Conservation (phyloP, 179 eudicot genomes). For the Sideroxylon spinosum region DNA sequence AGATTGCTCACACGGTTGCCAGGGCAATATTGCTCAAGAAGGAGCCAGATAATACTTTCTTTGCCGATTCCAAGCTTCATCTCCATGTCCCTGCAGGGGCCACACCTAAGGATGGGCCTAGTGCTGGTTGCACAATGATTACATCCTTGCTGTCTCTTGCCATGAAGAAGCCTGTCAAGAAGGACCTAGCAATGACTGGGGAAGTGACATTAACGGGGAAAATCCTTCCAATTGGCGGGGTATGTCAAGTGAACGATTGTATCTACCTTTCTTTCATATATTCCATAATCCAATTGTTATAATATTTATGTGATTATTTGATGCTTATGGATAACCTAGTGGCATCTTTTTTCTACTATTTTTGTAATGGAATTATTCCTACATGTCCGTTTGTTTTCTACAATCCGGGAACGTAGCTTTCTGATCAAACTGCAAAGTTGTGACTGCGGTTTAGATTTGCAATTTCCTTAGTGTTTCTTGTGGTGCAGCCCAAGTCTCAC, state of each 20-base stretch:
- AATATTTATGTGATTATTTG: not conserved
- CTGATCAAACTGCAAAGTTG: not conserved
- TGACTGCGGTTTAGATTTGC: not conserved
- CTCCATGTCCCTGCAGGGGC: slow-evolving; percentile 99
- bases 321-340: not conserved
- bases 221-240: slow-evolving; percentile 99
- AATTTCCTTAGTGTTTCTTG: not conserved
- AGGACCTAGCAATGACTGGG: slow-evolving; percentile 97
- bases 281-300: not conserved
- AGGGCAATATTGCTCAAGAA: slow-evolving; percentile 60
- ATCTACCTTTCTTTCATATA: not conserved
- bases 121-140: slow-evolving; percentile 99
- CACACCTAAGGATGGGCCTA: slow-evolving; percentile 98
- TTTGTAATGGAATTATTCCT: no score
- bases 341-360: no score
- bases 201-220: slow-evolving; percentile 89
- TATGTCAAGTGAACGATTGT: slow-evolving; percentile 32
- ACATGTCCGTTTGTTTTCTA: not conserved
- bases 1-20: slow-evolving; percentile 87
- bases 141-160: slow-evolving; percentile 89
- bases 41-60: slow-evolving; percentile 59
- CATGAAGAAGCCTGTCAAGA: slow-evolving; percentile 69
- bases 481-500: not conserved
- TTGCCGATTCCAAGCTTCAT: slow-evolving; percentile 78
- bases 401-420: not conserved